Evolutionary conservation across 2,329 filamentous ascomycete species (phyloP).

Genomic region (Monilinia vaccinii-corymbosi): DNA sequence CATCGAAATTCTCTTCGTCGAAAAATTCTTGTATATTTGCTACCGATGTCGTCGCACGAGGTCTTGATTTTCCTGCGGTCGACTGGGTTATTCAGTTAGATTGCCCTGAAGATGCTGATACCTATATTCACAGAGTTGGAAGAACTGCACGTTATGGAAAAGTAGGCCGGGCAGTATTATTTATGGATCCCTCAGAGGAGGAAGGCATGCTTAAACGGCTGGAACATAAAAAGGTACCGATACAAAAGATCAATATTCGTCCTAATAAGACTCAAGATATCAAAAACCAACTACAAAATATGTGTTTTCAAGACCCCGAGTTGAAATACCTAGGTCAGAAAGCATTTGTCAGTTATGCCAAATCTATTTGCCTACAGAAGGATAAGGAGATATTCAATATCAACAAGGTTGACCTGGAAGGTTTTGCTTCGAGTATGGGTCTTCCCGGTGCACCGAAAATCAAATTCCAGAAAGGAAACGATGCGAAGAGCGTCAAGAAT

Average conservation of each 20-base stretch:
- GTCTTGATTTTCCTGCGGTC: slow-evolving; percentile 90
- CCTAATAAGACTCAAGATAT: slow-evolving; percentile 85
- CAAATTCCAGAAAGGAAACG: slow-evolving; percentile 84
- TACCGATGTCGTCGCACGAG: slow-evolving; percentile 89
- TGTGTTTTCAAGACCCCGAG: slow-evolving; percentile 92
- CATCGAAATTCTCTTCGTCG: slow-evolving; percentile 68
- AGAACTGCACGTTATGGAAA: slow-evolving; percentile 90
- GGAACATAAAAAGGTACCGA: slow-evolving; percentile 80
- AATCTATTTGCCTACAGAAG: slow-evolving; percentile 77
- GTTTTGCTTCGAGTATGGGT: slow-evolving; percentile 75
- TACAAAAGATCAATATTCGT: slow-evolving; percentile 77
- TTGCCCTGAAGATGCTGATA: slow-evolving; percentile 92
- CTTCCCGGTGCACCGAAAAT: slow-evolving; percentile 87
- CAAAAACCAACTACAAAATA: slow-evolving; percentile 76
- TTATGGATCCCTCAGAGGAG: slow-evolving; percentile 88
- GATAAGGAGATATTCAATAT: slow-evolving; percentile 90
- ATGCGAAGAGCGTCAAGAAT: slow-evolving; percentile 81
- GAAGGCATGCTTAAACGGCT: slow-evolving; percentile 80
- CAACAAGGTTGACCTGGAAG: slow-evolving; percentile 73
- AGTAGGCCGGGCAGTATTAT: slow-evolving; percentile 78
- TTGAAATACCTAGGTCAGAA: slow-evolving; percentile 95
- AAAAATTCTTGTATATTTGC: slow-evolving; percentile 86
- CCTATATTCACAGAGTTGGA: slow-evolving; percentile 94
- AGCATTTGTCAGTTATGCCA: slow-evolving; percentile 83
- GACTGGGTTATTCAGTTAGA: slow-evolving; percentile 99